Evolutionary conservation across 306 rosid genomes (phyloP).

Genomic region (Vigna radiata): DNA sequence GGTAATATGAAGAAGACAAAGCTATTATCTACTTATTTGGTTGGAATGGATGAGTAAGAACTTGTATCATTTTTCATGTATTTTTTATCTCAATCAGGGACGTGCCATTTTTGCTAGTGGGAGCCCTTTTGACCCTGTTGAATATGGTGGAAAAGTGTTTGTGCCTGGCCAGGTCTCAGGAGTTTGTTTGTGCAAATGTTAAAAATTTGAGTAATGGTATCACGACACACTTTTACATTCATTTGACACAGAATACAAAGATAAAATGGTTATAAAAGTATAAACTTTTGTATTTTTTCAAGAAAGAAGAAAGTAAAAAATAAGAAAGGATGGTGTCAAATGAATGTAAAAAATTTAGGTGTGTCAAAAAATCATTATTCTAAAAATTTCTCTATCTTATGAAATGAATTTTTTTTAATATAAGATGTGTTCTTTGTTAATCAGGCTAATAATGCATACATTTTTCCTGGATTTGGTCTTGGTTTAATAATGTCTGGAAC

Average conservation of each 20-base stretch:
- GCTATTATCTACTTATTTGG: not conserved
- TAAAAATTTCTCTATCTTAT: not conserved
- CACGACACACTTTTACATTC: too few species aligned
- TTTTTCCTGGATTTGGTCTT: conserved; percentile 93
- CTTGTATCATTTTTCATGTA: not conserved
- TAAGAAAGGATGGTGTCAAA: too few species aligned
- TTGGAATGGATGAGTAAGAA: conserved; percentile 20
- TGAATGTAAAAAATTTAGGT: too few species aligned
- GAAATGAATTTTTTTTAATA: conserved; percentile 38
- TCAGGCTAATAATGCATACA: conserved; percentile 95
- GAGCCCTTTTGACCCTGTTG: conserved; percentile 87
- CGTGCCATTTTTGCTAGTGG: conserved; percentile 89
- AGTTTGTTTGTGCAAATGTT: conserved; percentile 17
- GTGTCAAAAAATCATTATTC: too few species aligned
- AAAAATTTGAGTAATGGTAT: not conserved
- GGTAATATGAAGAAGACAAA: conserved; percentile 46
- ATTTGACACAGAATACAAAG: too few species aligned
- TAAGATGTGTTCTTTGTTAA: conserved; percentile 35
- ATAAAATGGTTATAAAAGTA: too few species aligned
- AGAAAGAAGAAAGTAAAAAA: too few species aligned
- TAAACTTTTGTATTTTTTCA: too few species aligned
- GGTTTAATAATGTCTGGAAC: conserved; percentile 93
- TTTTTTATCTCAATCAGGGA: conserved; percentile 59
- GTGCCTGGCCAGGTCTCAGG: conserved; percentile 87
- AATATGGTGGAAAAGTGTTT: conserved; percentile 74